Base-by-base conservation (phyloP, 2,329 filamentous ascomycete genomes). In the Geosmithia morbida region DNA sequence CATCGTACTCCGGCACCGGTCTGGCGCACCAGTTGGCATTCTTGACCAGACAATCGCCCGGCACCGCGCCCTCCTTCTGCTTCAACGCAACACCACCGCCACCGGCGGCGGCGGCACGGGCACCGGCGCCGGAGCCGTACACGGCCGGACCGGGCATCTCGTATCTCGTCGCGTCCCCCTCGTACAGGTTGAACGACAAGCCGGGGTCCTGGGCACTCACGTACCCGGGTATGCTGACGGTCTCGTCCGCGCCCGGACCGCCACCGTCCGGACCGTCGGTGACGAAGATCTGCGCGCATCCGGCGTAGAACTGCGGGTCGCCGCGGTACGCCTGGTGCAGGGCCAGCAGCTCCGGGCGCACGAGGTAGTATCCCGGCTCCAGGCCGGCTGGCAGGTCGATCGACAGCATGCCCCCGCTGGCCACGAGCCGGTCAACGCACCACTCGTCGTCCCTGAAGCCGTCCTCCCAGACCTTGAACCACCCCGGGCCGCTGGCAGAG, bases 391-490 rank as follows among this genome's bases (percentile, higher is more conserved):
- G 83, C 2, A 87, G 67, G 18, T 69, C 64, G 49, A 85, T 71
- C 4, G 75, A 78, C 13, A 87, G 64, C 18, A 79, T 66, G 14
- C 83, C 83, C 19, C 79, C 69, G 61, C 79, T 78, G 47, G 65
- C 69, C 49, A 82, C 82, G 49, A 88, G 68, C 50, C 76, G 77
- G 57, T 85, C 76, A 2, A 79, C 82, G 62, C 84, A 87, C 82
- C 83, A 88, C 58, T 76, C 66, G 26, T 66, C 60, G 2, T 67
- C 66, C 54, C 84, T 70, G 62, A 83, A 85, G 43, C 80, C 81
- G 46, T 81, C 72, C 49, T 85, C 74, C 69, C 74, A 86, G 58
- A 88, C 75, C 70, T 87, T 87, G 71, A 88, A 85, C 85, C 84
- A 89, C 40, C 83, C 83, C 46, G 69, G 65, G 4, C 83, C 83